A percentile compares a stretch with the other conserved stretches of the same genome.
phyloP scores from a whole-genome alignment of 2,329 filamentous ascomycete genomes.

The Pyrenochaeta sp. region DNA sequence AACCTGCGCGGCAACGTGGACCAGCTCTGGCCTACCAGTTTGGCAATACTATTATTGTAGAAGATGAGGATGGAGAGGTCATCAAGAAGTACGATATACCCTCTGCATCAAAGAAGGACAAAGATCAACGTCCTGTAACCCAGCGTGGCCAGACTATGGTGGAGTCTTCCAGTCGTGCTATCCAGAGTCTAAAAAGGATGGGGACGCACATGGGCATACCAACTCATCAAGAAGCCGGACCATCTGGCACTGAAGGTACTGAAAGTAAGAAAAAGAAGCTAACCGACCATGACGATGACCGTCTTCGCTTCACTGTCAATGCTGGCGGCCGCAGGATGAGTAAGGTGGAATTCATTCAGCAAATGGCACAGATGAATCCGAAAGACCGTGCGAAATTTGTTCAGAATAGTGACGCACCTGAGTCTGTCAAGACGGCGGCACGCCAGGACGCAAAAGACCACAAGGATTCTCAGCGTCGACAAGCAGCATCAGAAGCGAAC shows the following conservation, averaged over 20 bases:
- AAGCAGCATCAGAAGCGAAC: constrained; percentile 38
- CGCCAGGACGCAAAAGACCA: constrained; percentile 52
- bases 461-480: constrained; percentile 38
- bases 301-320: constrained; percentile 79
- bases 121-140: constrained; percentile 35
- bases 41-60: constrained; percentile 88
- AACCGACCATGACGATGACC: constrained; percentile 67
- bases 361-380: constrained; percentile 76
- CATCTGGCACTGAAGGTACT: constrained; percentile 25
- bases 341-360: constrained; percentile 79
- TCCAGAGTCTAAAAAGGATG: constrained; percentile 59
- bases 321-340: constrained; percentile 78
- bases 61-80: constrained; percentile 86
- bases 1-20: constrained; percentile 60
- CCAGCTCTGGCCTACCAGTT: constrained; percentile 87
- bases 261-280: constrained; percentile 36
- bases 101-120: constrained; percentile 53
- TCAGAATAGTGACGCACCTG: constrained; percentile 58
- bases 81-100: constrained; percentile 84
- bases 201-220: constrained; percentile 62
- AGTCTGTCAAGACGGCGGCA: constrained; percentile 57
- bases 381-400: constrained; percentile 65
- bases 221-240: constrained; percentile 28
- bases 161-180: constrained; percentile 47
- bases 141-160: constrained; percentile 43